phyloP scores from a whole-genome alignment of 2,329 filamentous ascomycete species.

The Penicillium verrucosum region DNA sequence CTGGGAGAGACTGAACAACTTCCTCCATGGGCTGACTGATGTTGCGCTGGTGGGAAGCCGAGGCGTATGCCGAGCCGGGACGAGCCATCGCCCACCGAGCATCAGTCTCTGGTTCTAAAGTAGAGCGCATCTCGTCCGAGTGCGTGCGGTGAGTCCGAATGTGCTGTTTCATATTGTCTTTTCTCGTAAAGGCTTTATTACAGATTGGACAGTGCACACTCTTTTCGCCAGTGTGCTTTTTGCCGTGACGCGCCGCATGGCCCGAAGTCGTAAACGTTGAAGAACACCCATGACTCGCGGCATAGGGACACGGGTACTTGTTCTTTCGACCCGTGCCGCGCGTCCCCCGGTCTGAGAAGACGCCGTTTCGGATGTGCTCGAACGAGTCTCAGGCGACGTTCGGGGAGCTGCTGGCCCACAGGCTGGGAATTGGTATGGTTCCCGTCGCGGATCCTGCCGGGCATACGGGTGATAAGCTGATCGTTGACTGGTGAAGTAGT shows the following conservation, averaged over 20 bases:
- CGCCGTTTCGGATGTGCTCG: slow-evolving; percentile 24
- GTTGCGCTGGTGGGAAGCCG: slow-evolving; percentile 17
- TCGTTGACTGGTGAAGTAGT: slow-evolving; percentile 27
- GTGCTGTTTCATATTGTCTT: slow-evolving; percentile 70
- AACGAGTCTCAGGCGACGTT: slow-evolving; percentile 25
- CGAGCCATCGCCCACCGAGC: slow-evolving; percentile 14
- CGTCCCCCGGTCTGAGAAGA: slow-evolving; percentile 26
- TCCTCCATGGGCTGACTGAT: slow-evolving; percentile 16
- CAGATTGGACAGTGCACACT: slow-evolving; percentile 65
- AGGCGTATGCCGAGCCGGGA: slow-evolving; percentile 11
- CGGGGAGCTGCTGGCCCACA: slow-evolving; percentile 24
- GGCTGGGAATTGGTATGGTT: slow-evolving; percentile 18
- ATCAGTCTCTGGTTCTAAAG: slow-evolving; percentile 19
- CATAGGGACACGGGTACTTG: slow-evolving; percentile 64
- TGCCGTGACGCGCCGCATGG: slow-evolving; percentile 64
- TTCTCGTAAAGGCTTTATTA: slow-evolving; percentile 65
- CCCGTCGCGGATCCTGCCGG: slow-evolving; percentile 26
- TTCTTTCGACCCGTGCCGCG: slow-evolving; percentile 51
- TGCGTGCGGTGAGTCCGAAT: slow-evolving; percentile 55
- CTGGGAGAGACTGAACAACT: slow-evolving; percentile 6
- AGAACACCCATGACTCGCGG: slow-evolving; percentile 56
- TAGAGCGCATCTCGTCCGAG: slow-evolving; percentile 33
- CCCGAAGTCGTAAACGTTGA: slow-evolving; percentile 66
- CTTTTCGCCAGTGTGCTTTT: slow-evolving; percentile 67
- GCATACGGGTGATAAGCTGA: slow-evolving; percentile 28